Base-by-base conservation (phyloP, 257 asterid species). In the Jaltomata sinuosa region DNA sequence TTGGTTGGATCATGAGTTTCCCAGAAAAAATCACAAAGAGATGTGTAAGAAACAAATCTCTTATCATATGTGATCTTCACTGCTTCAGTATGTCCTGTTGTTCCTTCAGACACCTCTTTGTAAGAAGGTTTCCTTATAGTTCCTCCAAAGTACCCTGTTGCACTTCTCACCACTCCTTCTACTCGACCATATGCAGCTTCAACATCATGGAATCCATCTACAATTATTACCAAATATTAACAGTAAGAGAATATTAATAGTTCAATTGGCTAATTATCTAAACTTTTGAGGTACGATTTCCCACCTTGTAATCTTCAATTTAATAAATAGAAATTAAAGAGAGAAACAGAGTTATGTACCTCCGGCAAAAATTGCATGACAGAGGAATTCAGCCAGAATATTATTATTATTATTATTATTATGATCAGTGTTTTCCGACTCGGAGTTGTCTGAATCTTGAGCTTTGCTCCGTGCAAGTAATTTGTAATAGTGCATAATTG, bases 161-260 rank as follows among this genome's bases (percentile, higher is more conserved):
- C 67, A 9, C 34, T 82, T 49, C n/a, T 82, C 6, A 82, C 80
- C 14, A 65, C 85, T 82, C 85, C 85, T 62, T 49, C 67, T 1
- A 82, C 62, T 42, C 67, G 27, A 64, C 85, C 85, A 82, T 62
- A 82, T 47, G 80, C 85, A 65, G 85, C 85, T 82, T 82, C 67
- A 65, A 65, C 8, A 32, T 36, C 64, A 52, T 71, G 25, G 22
- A 82, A 82, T 2, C 49, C 8, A 65, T 65, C 85, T 49, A 57
- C 27, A 82, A 15, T 47, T 15, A n/a, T 19, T 4, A 15, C 40
- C 40, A 14, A 40, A 61, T n/a, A n/a, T n/a, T n/a, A n/a, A n/a
- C n/a, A n/a, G n/a, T n/a, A n/a, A n/a, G n/a, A n/a, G n/a, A n/a
- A n/a, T n/a, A n/a, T n/a, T n/a, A n/a, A n/a, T n/a, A n/a, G n/a